phyloP scores from a whole-genome alignment of 2,329 filamentous ascomycete species.

The Monilinia vaccinii-corymbosi region DNA sequence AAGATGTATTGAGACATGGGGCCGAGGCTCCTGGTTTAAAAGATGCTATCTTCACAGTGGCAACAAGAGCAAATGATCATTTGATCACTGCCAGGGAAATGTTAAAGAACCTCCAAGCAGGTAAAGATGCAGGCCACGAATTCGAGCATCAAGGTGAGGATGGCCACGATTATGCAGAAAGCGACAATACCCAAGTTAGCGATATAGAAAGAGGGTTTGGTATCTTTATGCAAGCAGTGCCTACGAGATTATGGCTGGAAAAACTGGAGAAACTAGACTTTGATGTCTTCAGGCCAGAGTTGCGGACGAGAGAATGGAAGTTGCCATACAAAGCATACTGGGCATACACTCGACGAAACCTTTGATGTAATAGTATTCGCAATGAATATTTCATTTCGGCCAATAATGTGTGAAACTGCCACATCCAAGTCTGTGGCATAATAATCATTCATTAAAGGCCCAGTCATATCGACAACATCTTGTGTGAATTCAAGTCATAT shows the following conservation, averaged over 20 bases:
- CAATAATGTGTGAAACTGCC: background rate
- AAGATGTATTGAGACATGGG: conserved; percentile 78
- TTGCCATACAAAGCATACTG: conserved; percentile 69
- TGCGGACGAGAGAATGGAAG: conserved; percentile 67
- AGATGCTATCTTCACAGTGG: conserved; percentile 86
- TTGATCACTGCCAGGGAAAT: conserved; percentile 90
- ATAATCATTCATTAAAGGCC: background rate
- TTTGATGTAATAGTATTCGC: conserved; percentile 26
- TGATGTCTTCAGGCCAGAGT: conserved; percentile 60
- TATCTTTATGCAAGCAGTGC: conserved; percentile 70
- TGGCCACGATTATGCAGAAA: conserved; percentile 45
- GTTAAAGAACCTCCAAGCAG: conserved; percentile 68
- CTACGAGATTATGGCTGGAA: conserved; percentile 70
- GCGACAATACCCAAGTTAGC: conserved; percentile 33
- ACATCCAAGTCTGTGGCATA: background rate
- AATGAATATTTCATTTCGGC: background rate
- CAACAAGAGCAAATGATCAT: conserved; percentile 91
- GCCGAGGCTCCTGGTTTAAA: conserved; percentile 70
- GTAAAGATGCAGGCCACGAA: conserved; percentile 69
- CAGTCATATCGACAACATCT: background rate
- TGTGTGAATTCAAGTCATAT: background rate
- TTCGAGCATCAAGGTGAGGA: conserved; percentile 81
- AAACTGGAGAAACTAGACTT: conserved; percentile 75
- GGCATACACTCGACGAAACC: conserved; percentile 44
- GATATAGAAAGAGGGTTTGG: conserved; percentile 64